Evolutionary conservation across 202 grass and related monocot species (phyloP), one percentile per base, ranked within the genome.

Genomic region (Setaria italica): DNA sequence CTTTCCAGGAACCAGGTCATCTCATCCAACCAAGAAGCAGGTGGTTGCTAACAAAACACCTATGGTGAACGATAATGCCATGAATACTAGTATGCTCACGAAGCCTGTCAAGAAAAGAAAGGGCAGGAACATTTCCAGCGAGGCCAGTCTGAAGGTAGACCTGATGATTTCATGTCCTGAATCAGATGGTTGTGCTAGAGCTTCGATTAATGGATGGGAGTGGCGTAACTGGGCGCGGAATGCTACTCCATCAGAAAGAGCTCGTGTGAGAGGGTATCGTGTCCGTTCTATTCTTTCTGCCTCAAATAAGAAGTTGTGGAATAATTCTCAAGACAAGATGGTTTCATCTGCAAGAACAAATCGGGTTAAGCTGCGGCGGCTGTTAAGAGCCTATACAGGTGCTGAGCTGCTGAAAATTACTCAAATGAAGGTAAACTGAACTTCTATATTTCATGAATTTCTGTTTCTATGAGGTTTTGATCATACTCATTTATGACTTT

Each of bases 281-380:
- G 78, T 67, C 62, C 88, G 88, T 57, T 77, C 42, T 51, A 84
- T 85, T 62, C 91, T 88, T 84, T 77, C 89, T 49, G 69, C 85
- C 72, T 87, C 77, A 75, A 59, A 84, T 16, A 82, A 84, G 71
- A 88, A 55, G 62, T 11, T 81, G 58, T 85, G 67, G 42, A 89
- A 78, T 77, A 95, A 56, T 84, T 86, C 93, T 76, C 91, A 89
- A 79, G 71, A 71, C 29, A 95, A 95, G 80, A 95, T 92, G 82
- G 96, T 82, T 67, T 78, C 91, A 82, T 95, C 96, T 57, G 96
- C 96, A 43, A 92, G 96, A 93, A 98, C 93, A 82, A 94, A 98
- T 62, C 84, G 95, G 41, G 93, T 91, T 21, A 98, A 95, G 71
- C 79, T 98, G 64, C 89, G 96, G 42, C 94, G 92, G 76, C 88